Evolutionary conservation across 129 eudicot species (phyloP).

Genomic region (Kitagawia praeruptora): DNA sequence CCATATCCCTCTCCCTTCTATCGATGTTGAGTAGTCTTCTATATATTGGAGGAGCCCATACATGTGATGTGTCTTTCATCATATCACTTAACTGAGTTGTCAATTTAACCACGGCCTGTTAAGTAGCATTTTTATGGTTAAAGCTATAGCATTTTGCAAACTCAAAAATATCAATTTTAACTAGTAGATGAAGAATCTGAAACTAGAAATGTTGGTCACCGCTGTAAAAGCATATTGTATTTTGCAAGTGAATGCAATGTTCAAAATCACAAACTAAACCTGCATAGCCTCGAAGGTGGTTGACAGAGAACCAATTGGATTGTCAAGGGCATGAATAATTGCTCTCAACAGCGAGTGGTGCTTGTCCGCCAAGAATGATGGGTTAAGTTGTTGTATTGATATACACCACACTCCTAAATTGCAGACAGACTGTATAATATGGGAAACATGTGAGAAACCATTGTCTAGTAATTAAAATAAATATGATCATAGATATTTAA

Average conservation of each 20-base stretch:
- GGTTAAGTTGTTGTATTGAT: slow-evolving; percentile 69
- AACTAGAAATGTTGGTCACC: not conserved
- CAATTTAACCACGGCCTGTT: slow-evolving; percentile 65
- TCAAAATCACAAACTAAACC: slow-evolving; percentile 27
- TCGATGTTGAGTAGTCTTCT: slow-evolving; percentile 74
- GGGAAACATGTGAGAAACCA: slow-evolving; percentile 8
- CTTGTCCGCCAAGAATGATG: slow-evolving; percentile 37
- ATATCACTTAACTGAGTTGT: slow-evolving; percentile 46
- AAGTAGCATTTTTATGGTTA: slow-evolving; percentile 5
- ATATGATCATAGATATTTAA: not conserved
- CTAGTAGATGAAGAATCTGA: not conserved
- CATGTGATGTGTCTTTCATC: slow-evolving; percentile 58
- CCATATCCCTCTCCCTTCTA: slow-evolving; percentile 80
- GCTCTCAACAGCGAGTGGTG: slow-evolving; percentile 54
- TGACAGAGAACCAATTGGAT: slow-evolving; percentile 80
- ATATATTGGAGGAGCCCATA: slow-evolving; percentile 79
- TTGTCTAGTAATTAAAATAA: not conserved
- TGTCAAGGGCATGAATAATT: slow-evolving; percentile 71
- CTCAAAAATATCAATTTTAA: not conserved
- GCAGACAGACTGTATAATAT: slow-evolving; percentile 58
- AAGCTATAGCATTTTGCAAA: not conserved
- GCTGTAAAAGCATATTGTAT: not conserved
- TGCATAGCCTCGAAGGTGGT: slow-evolving; percentile 88
- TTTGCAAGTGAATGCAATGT: not conserved
- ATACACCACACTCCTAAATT: slow-evolving; percentile 91